Evolutionary conservation across 1,284 basidiomycete genomes (phyloP).

Genomic region (Cutaneotrichosporon spelunceum): DNA sequence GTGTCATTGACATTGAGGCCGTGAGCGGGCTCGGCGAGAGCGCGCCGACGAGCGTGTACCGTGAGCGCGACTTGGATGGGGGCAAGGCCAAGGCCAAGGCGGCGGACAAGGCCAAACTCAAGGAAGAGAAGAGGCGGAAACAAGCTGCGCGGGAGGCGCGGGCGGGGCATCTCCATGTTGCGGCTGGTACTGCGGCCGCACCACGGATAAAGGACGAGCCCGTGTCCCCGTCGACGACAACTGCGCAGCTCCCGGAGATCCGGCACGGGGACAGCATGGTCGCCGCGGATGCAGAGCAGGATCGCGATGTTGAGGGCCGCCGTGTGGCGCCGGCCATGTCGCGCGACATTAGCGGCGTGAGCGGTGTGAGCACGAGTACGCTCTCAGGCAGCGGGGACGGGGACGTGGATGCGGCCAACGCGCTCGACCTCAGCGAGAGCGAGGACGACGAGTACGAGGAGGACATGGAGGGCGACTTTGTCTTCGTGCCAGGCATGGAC

Average conservation of each 20-base stretch:
- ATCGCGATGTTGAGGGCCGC: constrained; percentile 40
- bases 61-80: constrained; percentile 52
- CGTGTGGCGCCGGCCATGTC: constrained; percentile 18
- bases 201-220: constrained; percentile 43
- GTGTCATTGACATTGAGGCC: constrained; percentile 77
- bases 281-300: constrained; percentile 39
- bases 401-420: constrained; percentile 63
- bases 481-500: constrained; percentile 45
- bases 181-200: constrained; percentile 11
- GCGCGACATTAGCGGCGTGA: constrained; percentile 45
- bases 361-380: too few relatives aligned
- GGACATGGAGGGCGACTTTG: constrained; percentile 78
- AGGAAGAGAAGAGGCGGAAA: constrained; percentile 23
- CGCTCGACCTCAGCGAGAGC: constrained; percentile 74
- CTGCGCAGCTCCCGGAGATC: constrained; percentile 3
- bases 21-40: constrained; percentile 79
- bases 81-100: constrained; percentile 45
- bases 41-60: constrained; percentile 71
- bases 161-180: neutral
- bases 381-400: constrained; percentile 40
- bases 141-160: constrained; percentile 27
- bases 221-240: constrained; percentile 24
- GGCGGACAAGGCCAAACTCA: constrained; percentile 47
- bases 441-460: constrained; percentile 83
- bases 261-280: constrained; percentile 42